Evolutionary conservation across 2,329 filamentous ascomycete species (phyloP), one percentile per base, ranked within the genome.

Genomic region (Fusarium keratoplasticum): DNA sequence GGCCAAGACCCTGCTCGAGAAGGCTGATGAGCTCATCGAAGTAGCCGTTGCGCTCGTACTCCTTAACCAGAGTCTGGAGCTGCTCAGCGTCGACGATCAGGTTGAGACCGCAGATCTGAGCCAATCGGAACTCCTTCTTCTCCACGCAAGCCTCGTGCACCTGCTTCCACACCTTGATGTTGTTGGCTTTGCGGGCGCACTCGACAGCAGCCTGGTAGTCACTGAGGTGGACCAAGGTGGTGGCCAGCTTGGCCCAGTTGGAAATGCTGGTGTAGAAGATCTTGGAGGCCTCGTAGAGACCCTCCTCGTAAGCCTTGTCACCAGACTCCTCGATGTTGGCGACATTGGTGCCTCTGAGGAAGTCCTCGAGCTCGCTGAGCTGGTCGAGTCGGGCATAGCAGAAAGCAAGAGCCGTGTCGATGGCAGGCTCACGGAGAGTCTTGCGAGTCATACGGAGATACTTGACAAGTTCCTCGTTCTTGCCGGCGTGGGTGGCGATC

Each of bases 181-280:
- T 98, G 88, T 98, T 99, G 79, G 96, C 96, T 87, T 99, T 98
- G 82, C 96, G 94, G 29, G 97, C 96, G 80, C 95, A 98, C 83
- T 99, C 96, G 47, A 99, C 96, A 54, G 96, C 96, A 77, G 95
- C 95, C 84, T 99, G 97, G 87, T 99, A 98, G 78, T 99, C 96
- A 75, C 92, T 93, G 8, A 99, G 91, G 83, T 98, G 95, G n/a
- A 99, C 96, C 70, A 98, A 90, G 13, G 96, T 99, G 13, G 96
- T 98, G 16, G 96, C 95, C 79, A 99, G 92, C 88, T 99, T 99
- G 65, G 96, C 96, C 96, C 96, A 99, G 89, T 99, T 99, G 64
- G 96, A 99, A 82, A 99, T 97, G 86, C 94, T 98, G 65, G 91
- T 95, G 87, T 92, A 99, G 89, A 98, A 99, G 81, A 99, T 98